phyloP scores from a whole-genome alignment of 148 eudicot species.

The Silene uniflora region DNA sequence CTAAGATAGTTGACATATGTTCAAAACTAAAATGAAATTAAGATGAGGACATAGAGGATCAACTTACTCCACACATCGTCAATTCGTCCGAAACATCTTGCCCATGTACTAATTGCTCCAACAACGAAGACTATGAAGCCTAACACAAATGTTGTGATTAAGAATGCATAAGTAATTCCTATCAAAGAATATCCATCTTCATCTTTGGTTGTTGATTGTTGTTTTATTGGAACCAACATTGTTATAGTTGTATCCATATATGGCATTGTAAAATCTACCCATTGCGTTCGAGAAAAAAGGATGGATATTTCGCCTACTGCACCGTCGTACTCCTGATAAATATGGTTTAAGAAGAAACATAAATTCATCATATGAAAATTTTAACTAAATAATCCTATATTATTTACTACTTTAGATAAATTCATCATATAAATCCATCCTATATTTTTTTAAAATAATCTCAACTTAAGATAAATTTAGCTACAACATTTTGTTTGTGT shows the following conservation, averaged over 20 bases:
- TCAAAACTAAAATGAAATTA: too few species aligned
- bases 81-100: neutral
- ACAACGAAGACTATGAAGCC: slow-evolving; percentile 8
- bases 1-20: too few species aligned
- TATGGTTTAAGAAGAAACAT: too few species aligned
- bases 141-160: slow-evolving; percentile 7
- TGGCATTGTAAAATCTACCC: slow-evolving; percentile 27
- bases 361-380: too few species aligned
- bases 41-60: neutral
- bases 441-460: too few species aligned
- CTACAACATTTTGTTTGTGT: too few species aligned
- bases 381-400: too few species aligned
- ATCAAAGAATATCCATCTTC: neutral
- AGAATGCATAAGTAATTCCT: slow-evolving; percentile 15
- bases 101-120: neutral
- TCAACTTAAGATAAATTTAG: too few species aligned
- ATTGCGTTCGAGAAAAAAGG: neutral
- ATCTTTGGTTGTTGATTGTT: neutral
- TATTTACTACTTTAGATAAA: too few species aligned
- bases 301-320: slow-evolving; percentile 21
- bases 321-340: slow-evolving; percentile 14
- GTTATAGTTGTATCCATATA: slow-evolving; percentile 18
- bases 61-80: neutral
- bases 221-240: slow-evolving; percentile 16
- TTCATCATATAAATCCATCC: too few species aligned